These are phyloP conservation scores for Penicillium brevicompactum DNA, from an alignment of 2,329 filamentous ascomycete genomes.

Conservation along the genomic window DNA sequence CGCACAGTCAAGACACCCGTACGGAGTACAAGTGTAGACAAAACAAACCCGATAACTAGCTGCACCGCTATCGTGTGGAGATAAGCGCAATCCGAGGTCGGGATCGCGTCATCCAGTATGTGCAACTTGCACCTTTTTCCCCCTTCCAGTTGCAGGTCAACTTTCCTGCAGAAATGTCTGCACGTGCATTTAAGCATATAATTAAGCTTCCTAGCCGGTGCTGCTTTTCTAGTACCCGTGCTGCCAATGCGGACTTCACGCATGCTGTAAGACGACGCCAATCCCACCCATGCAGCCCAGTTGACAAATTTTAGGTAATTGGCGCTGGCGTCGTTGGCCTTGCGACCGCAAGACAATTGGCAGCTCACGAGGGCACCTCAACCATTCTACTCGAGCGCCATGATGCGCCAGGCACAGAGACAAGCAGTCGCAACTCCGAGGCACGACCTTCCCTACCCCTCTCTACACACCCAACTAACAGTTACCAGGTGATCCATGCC, in stretches of 20 bases:
- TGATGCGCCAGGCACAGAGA: conserved; percentile 75
- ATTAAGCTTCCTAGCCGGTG: conserved; percentile 16
- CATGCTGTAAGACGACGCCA: conserved; percentile 52
- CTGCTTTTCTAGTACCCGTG: conserved; percentile 47
- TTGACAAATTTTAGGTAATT: conserved; percentile 51
- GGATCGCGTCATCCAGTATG: conserved; percentile 1
- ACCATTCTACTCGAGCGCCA: conserved; percentile 84
- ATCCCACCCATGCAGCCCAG: not conserved
- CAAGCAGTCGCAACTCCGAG: conserved; percentile 87
- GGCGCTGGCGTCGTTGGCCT: conserved; percentile 77
- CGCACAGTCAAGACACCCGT: too few species aligned
- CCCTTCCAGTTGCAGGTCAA: conserved; percentile 6
- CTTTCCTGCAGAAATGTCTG: conserved; percentile 14
- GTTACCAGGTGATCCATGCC: conserved; percentile 77
- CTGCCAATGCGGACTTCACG: conserved; percentile 60
- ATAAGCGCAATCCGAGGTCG: not conserved
- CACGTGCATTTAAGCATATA: conserved; percentile 11
- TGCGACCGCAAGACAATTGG: conserved; percentile 73
- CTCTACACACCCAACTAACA: not conserved
- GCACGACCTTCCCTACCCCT: conserved; percentile 33
- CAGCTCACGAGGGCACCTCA: conserved; percentile 59
- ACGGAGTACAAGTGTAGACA: too few species aligned
- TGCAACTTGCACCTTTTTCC: not conserved
- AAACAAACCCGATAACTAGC: too few species aligned
- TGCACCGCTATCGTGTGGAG: not conserved